These are phyloP conservation scores for Pyrus communis DNA, from an alignment of 306 rosid genomes.

Conservation along the genomic window DNA sequence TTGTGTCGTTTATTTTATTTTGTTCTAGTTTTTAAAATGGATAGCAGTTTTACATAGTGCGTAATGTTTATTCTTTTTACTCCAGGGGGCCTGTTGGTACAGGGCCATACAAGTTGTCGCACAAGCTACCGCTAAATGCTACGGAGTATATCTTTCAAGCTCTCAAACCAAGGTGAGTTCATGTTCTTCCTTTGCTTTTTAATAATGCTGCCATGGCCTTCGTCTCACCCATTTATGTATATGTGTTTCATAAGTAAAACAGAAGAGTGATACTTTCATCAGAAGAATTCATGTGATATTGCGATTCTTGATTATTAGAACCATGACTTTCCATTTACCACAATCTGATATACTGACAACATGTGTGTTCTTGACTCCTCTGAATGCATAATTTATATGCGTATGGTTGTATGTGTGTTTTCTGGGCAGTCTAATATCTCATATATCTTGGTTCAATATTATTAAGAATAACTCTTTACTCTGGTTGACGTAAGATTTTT, in stretches of 20 bases:
- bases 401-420: background rate
- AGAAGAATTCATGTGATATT: background rate
- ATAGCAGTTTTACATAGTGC: background rate
- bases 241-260: background rate
- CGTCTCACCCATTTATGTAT: background rate
- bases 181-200: background rate
- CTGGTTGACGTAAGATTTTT: background rate
- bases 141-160: slow-evolving; percentile 62
- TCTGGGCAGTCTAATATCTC: background rate
- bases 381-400: background rate
- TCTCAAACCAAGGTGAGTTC: slow-evolving; percentile 59
- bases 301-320: background rate
- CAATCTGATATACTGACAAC: background rate
- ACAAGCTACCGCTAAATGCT: slow-evolving; percentile 52
- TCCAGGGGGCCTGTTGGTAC: slow-evolving; percentile 36
- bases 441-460: background rate
- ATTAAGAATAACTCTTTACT: background rate
- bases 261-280: background rate
- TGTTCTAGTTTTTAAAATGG: slow-evolving; percentile 1
- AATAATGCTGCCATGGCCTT: background rate
- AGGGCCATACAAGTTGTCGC: slow-evolving; percentile 37
- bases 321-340: background rate
- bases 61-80: background rate
- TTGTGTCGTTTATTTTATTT: background rate
- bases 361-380: background rate